These are phyloP conservation scores for Thelephora ganbajun DNA, from an alignment of 768 basidiomycete species.

Conservation along the genomic window DNA sequence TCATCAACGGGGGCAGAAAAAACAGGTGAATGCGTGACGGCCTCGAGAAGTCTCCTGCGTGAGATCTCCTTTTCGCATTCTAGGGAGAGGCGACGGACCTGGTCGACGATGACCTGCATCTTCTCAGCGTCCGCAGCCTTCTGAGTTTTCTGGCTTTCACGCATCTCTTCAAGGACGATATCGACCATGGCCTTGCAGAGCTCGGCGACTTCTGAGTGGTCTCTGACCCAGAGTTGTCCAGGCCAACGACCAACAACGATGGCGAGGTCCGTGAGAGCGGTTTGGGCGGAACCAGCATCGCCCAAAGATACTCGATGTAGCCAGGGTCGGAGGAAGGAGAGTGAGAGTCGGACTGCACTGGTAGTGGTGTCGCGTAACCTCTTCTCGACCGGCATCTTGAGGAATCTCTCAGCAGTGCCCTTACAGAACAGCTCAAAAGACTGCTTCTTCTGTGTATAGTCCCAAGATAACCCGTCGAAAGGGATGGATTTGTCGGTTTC, in stretches of 20 bases:
- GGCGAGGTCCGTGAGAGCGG: constrained; percentile 22
- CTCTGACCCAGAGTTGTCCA: constrained; percentile 50
- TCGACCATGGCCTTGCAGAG: constrained; percentile 44
- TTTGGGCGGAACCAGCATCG: constrained; percentile 24
- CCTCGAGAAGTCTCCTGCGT: constrained; percentile 3
- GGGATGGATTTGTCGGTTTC: constrained; percentile 19
- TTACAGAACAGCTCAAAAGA: constrained; percentile 61
- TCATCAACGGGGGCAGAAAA: constrained; percentile 7
- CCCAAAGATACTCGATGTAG: constrained; percentile 36
- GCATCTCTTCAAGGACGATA: constrained; percentile 53
- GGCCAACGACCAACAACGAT: constrained; percentile 37
- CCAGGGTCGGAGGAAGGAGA: constrained; percentile 58
- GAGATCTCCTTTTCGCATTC: constrained; percentile 20
- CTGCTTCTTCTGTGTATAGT: constrained; percentile 42
- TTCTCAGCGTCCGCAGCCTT: constrained; percentile 31
- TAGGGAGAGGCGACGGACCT: constrained; percentile 31
- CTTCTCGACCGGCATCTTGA: constrained; percentile 36
- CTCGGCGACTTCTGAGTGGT: constrained; percentile 47
- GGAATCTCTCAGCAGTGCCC: constrained; percentile 50
- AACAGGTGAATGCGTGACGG: constrained; percentile 11
- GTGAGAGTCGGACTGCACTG: constrained; percentile 52
- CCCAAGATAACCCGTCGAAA: constrained; percentile 33
- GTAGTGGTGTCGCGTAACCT: constrained; percentile 54
- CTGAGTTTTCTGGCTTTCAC: constrained; percentile 29
- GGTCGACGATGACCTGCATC: constrained; percentile 35